These are phyloP conservation scores for Hydnum rufescens DNA, from an alignment of 768 basidiomycete species.

Conservation along the genomic window DNA sequence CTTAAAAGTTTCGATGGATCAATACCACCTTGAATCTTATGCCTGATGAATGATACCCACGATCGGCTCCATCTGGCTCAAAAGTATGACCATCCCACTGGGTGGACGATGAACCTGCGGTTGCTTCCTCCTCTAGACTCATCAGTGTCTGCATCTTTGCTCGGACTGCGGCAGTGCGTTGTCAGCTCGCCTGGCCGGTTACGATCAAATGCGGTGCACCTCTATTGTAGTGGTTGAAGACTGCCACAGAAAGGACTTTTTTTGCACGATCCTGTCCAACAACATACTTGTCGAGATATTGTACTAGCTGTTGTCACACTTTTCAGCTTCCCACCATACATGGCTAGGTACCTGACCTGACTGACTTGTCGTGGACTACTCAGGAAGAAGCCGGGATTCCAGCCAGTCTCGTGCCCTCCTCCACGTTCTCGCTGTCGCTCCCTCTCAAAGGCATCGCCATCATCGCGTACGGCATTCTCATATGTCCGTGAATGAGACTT, in stretches of 20 bases:
- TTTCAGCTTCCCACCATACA: not conserved
- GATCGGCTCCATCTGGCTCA: too few species aligned
- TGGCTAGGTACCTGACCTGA: not conserved
- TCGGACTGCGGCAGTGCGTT: conserved; percentile 1
- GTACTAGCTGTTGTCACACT: conserved; percentile 35
- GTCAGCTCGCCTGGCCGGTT: too few species aligned
- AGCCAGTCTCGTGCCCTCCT: not conserved
- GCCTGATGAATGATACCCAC: too few species aligned
- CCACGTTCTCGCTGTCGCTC: not conserved
- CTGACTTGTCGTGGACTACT: not conserved
- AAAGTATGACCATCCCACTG: too few species aligned
- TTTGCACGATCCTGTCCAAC: conserved; percentile 86
- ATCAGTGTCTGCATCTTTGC: conserved; percentile 2
- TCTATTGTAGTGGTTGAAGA: conserved; percentile 90
- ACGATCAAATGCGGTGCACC: conserved; percentile 32
- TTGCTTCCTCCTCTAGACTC: not conserved
- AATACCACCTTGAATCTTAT: too few species aligned
- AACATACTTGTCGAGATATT: conserved; percentile 75
- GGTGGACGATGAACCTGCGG: not conserved
- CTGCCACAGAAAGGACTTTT: conserved; percentile 88
- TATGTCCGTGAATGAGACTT: not conserved
- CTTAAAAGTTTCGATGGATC: too few species aligned
- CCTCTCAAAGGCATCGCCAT: not conserved
- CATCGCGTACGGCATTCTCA: not conserved
- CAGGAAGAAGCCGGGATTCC: not conserved